Evolutionary conservation across 805 yeast species (phyloP), one percentile per base, ranked within the genome.

Genomic region (Candida tammaniensis): DNA sequence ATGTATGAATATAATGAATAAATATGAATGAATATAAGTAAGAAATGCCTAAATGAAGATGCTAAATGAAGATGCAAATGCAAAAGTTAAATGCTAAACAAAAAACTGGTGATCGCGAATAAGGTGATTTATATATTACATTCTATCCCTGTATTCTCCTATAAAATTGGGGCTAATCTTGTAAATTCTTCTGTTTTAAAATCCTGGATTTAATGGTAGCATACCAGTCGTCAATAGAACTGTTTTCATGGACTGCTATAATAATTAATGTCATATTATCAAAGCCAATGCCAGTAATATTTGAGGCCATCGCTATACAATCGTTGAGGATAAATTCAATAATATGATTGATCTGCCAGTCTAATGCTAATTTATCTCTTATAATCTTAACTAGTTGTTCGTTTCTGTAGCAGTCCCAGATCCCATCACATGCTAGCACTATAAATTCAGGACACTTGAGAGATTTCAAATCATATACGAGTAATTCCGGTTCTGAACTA

Each of bases 241-340:
- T 52, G 14, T 40, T 36, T 21, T 67, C 65, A 49, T 82, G 86
- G 23, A 81, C 51, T 1, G 83, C 83, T 7, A 83, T 70, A 5
- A 84, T 72, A n/a, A 81, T 70, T 13, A 82, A 62, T 0, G 89
- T 82, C 91, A 84, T 84, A 50, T 84, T 84, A 54, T 84, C 94
- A 47, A 81, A 83, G 1, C 94, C 94, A 17, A 82, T 74, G 2
- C 93, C 93, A 0, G 91, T 84, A 19, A 73, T 68, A 22, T 82
- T 78, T 44, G 81, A 76, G 1, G 91, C 89, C 73, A 78, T 76
- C 5, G 76, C 70, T 33, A 84, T 70, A 37, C 87, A 79, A 42
- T 76, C 78, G 44, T 82, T 85, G 35, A 84, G 56, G 2, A 83
- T 55, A 36, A 70, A 68, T 33, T 78, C 80, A 13, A 74, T 68